A percentile compares a stretch with the other conserved stretches of the same genome.
phyloP scores from a whole-genome alignment of 192 early-diverging fungal species.

The Coemansia sp. region DNA sequence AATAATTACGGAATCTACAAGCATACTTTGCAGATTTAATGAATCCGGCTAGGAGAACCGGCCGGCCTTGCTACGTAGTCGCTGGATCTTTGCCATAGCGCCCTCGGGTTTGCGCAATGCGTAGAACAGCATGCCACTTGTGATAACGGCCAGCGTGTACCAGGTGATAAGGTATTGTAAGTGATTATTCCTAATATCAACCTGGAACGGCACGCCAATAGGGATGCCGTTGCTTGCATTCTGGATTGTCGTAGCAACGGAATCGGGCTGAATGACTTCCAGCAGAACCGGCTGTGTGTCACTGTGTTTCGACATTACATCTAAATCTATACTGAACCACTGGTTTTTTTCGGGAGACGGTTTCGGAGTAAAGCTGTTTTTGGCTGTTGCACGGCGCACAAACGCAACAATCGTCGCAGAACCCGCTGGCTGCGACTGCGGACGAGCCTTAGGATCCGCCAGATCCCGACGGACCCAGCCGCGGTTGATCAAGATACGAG shows the following conservation, averaged over 20 bases:
- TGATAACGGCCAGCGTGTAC: constrained; percentile 72
- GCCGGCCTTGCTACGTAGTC: constrained; percentile 43
- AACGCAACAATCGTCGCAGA: constrained; percentile 68
- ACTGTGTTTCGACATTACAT: constrained; percentile 70
- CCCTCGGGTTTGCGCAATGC: constrained; percentile 61
- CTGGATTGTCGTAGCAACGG: constrained; percentile 23
- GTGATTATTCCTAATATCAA: constrained; percentile 85
- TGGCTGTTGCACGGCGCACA: constrained; percentile 57
- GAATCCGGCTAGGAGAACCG: not conserved
- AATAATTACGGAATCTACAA: not conserved
- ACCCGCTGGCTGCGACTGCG: constrained; percentile 56
- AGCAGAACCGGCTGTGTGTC: constrained; percentile 71
- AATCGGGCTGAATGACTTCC: constrained; percentile 69
- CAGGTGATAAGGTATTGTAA: constrained; percentile 88
- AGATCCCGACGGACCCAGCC: constrained; percentile 85
- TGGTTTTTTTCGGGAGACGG: constrained; percentile 67
- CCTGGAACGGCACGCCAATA: constrained; percentile 65
- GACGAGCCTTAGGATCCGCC: constrained; percentile 57
- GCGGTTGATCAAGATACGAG: constrained; percentile 77
- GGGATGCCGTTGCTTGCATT: constrained; percentile 64
- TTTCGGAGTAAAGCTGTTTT: constrained; percentile 63
- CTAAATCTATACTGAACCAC: constrained; percentile 82
- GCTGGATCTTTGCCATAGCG: constrained; percentile 30
- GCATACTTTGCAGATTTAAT: not conserved
- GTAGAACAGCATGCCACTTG: constrained; percentile 66